These are phyloP conservation scores for Trichoderma harzianum DNA, from an alignment of 2,329 filamentous ascomycete genomes.

Conservation along the genomic window DNA sequence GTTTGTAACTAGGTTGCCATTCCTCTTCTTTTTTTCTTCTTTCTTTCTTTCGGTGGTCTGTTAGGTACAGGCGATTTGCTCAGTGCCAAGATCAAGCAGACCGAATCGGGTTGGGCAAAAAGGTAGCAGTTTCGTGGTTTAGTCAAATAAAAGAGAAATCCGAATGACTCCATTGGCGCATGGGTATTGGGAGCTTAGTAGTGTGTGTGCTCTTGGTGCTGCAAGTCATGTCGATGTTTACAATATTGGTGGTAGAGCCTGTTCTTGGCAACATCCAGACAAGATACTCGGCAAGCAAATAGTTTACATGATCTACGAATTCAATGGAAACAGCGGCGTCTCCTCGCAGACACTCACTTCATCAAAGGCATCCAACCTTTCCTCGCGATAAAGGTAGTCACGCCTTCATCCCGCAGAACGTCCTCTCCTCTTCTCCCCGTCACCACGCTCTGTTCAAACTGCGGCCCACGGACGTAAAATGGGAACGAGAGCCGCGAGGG, in stretches of 20 bases:
- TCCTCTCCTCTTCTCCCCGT: slow-evolving; percentile 59
- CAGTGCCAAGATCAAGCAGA: neutral
- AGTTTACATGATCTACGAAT: neutral
- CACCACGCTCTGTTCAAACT: slow-evolving; percentile 62
- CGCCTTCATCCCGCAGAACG: slow-evolving; percentile 59
- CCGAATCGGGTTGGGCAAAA: neutral
- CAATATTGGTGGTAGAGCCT: neutral
- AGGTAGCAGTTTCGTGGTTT: neutral
- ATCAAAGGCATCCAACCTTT: slow-evolving; percentile 57
- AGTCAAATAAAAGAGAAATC: neutral
- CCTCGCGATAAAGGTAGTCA: slow-evolving; percentile 53
- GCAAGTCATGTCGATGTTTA: neutral
- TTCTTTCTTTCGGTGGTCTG: neutral
- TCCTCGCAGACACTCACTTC: slow-evolving; percentile 27
- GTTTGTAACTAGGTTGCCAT: neutral
- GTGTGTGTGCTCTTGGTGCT: neutral
- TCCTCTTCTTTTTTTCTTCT: neutral
- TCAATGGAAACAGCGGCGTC: neutral
- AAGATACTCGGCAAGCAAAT: neutral
- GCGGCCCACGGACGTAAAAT: slow-evolving; percentile 60
- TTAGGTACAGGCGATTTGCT: neutral
- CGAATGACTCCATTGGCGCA: neutral
- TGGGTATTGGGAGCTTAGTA: too few species aligned
- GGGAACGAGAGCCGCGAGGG: slow-evolving; percentile 43
- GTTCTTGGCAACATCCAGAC: neutral